phyloP scores from a whole-genome alignment of 768 basidiomycete species.

The Mrakia frigida region DNA sequence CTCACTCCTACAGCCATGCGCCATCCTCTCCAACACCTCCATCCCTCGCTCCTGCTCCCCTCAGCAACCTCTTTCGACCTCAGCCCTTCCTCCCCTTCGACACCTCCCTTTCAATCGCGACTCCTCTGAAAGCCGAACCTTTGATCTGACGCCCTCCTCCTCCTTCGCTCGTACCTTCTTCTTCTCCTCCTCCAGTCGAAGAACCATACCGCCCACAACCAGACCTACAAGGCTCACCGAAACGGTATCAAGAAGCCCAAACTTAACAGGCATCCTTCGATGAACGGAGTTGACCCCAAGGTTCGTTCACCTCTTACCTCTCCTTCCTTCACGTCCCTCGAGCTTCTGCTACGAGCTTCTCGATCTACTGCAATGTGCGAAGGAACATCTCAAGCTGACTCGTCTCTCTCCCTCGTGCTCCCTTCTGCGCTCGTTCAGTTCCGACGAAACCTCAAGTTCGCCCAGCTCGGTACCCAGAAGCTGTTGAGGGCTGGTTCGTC shows the following conservation, averaged over 20 bases:
- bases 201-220: constrained; percentile 52
- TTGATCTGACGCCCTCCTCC: constrained; percentile 12
- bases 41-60: neutral
- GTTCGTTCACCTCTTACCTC: constrained; percentile 16
- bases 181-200: constrained; percentile 78
- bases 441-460: constrained; percentile 34
- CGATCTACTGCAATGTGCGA: too few relatives aligned
- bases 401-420: neutral
- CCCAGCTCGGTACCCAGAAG: constrained; percentile 34
- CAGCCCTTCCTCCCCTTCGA: neutral
- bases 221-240: constrained; percentile 86
- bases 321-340: too few relatives aligned
- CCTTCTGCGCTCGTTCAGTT: constrained; percentile 15
- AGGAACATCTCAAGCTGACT: neutral
- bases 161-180: neutral
- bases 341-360: too few relatives aligned
- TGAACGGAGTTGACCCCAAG: constrained; percentile 67
- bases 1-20: neutral
- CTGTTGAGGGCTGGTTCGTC: constrained; percentile 23
- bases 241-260: constrained; percentile 90
- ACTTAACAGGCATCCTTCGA: constrained; percentile 65
- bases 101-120: neutral
- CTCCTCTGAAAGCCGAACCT: neutral
- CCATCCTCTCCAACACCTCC: neutral
- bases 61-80: neutral